A percentile compares a stretch with the other conserved stretches of the same genome.
phyloP scores from a whole-genome alignment of 1,284 basidiomycete genomes.

The Meira miltonrushii region DNA sequence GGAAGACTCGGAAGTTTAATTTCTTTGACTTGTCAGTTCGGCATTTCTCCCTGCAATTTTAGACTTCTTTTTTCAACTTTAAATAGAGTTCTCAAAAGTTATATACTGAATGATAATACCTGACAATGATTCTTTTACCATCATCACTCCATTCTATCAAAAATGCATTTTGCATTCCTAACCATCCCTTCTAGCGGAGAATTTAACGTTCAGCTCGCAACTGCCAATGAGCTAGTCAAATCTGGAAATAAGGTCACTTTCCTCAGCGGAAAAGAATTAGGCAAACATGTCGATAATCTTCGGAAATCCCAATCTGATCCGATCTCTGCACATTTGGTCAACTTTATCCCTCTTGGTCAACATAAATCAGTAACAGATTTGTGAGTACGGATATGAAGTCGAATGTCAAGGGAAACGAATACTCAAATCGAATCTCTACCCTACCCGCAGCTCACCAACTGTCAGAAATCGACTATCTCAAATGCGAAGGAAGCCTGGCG shows the following conservation, averaged over 20 bases:
- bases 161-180: constrained; percentile 26
- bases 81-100: too few species aligned
- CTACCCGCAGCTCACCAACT: background rate
- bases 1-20: too few species aligned
- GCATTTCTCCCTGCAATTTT: too few species aligned
- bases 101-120: too few species aligned
- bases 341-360: background rate
- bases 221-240: constrained; percentile 14
- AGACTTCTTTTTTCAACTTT: too few species aligned
- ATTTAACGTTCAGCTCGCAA: constrained; percentile 28
- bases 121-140: too few species aligned
- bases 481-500: background rate
- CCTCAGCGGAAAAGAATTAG: background rate
- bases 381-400: background rate
- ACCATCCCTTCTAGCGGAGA: constrained; percentile 27
- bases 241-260: background rate
- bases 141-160: too few species aligned
- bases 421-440: background rate
- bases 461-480: background rate
- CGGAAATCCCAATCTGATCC: background rate
- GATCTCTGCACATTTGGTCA: background rate
- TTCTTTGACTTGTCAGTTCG: too few species aligned
- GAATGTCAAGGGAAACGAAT: too few species aligned
- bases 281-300: background rate
- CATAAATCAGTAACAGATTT: background rate